Evolutionary conservation across 768 basidiomycete genomes (phyloP).

Genomic region (Lyophyllum decastes): DNA sequence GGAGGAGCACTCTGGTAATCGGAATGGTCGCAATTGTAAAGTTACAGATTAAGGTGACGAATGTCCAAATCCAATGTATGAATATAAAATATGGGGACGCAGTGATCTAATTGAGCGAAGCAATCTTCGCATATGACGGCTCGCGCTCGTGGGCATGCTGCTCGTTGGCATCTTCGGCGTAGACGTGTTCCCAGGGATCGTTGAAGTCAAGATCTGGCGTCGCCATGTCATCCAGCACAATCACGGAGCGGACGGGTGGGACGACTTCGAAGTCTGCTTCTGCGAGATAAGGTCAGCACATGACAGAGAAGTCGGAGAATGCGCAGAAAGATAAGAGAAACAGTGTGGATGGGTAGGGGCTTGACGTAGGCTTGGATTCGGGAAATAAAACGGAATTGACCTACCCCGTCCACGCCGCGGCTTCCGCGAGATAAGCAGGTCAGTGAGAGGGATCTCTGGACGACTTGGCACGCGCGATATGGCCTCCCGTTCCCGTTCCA

Average conservation of each 20-base stretch:
- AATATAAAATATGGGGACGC: not conserved
- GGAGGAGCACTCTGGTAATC: too few relatives aligned
- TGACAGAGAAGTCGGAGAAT: too few relatives aligned
- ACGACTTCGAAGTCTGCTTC: slow-evolving; percentile 61
- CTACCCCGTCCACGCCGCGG: slow-evolving; percentile 43
- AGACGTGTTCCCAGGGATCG: slow-evolving; percentile 63
- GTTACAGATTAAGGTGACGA: not conserved
- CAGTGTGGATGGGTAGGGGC: not conserved
- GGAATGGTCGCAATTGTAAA: not conserved
- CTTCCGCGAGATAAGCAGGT: slow-evolving; percentile 34
- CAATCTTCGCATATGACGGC: slow-evolving; percentile 46
- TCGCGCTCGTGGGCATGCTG: slow-evolving; percentile 13
- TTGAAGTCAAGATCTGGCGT: slow-evolving; percentile 43
- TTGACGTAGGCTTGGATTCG: not conserved
- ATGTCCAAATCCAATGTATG: not conserved
- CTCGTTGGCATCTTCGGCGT: slow-evolving; percentile 39
- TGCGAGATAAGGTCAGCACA: slow-evolving; percentile 14
- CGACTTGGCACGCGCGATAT: slow-evolving; percentile 17
- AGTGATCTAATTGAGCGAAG: slow-evolving; percentile 15
- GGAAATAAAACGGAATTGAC: slow-evolving; percentile 15
- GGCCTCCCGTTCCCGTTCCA: slow-evolving; percentile 19
- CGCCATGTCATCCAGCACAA: slow-evolving; percentile 53
- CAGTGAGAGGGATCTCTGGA: slow-evolving; percentile 16
- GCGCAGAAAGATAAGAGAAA: not conserved
- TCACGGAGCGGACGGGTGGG: slow-evolving; percentile 53